Conservation (phyloP, 768 basidiomycete genomes). For the Leccinum pellstonianum region DNA sequence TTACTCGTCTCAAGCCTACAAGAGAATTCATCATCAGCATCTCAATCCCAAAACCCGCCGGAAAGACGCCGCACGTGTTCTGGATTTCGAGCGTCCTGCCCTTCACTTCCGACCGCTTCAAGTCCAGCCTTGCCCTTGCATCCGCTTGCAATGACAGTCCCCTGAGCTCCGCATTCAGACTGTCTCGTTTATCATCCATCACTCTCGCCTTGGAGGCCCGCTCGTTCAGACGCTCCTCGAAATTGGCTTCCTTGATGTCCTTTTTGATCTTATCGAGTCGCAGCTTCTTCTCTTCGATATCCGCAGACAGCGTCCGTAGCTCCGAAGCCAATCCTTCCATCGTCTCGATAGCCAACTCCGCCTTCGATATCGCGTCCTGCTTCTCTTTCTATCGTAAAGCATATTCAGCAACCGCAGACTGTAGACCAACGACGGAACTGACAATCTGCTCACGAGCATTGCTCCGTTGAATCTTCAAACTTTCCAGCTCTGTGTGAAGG, state of each 20-base stretch:
- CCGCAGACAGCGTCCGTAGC: slow-evolving; percentile 51
- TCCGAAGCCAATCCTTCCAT: slow-evolving; percentile 54
- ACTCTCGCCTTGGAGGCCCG: slow-evolving; percentile 50
- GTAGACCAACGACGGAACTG: slow-evolving; percentile 16
- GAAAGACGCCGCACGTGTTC: slow-evolving; percentile 53
- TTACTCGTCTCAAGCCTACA: slow-evolving; percentile 62
- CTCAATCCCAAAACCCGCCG: not conserved
- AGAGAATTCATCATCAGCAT: slow-evolving; percentile 7
- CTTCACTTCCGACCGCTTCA: slow-evolving; percentile 69
- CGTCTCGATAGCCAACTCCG: slow-evolving; percentile 57
- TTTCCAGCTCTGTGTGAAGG: slow-evolving; percentile 54
- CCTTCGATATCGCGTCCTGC: slow-evolving; percentile 48
- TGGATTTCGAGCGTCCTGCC: slow-evolving; percentile 64
- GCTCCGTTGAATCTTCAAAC: slow-evolving; percentile 51
- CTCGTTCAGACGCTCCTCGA: slow-evolving; percentile 61
- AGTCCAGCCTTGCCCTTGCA: slow-evolving; percentile 70
- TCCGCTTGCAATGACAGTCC: slow-evolving; percentile 77
- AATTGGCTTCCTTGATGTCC: slow-evolving; percentile 59
- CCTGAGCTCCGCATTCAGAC: slow-evolving; percentile 67
- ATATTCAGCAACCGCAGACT: not conserved
- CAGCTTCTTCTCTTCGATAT: slow-evolving; percentile 68
- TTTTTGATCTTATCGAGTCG: slow-evolving; percentile 58
- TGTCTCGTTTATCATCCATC: slow-evolving; percentile 70
- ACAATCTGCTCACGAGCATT: slow-evolving; percentile 60
- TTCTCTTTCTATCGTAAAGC: slow-evolving; percentile 41